These are phyloP conservation scores for Pisolithus thermaeus DNA, from an alignment of 1,284 basidiomycete genomes.

Conservation along the genomic window DNA sequence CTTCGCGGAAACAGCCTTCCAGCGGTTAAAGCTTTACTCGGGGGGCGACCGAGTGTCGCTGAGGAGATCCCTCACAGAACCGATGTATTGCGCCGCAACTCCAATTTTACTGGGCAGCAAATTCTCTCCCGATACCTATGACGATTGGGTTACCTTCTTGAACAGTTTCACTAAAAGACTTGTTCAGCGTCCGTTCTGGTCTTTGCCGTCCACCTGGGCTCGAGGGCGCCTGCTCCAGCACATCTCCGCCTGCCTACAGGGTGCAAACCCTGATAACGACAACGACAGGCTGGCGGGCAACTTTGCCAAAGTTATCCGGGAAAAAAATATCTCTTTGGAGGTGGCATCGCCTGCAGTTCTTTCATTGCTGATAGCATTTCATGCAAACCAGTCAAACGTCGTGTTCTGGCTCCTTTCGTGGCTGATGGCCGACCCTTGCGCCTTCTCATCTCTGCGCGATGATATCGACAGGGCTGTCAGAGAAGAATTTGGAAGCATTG, in stretches of 20 bases:
- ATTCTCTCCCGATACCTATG: slow-evolving; percentile 16
- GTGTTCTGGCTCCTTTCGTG: slow-evolving; percentile 18
- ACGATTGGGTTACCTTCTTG: slow-evolving; percentile 18
- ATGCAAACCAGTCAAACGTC: slow-evolving; percentile 19
- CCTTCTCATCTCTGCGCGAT: slow-evolving; percentile 13
- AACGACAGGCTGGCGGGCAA: slow-evolving; percentile 9
- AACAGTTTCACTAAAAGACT: slow-evolving; percentile 18
- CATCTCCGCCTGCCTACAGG: slow-evolving; percentile 12
- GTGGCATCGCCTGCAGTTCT: slow-evolving; percentile 18
- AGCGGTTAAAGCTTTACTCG: slow-evolving; percentile 7
- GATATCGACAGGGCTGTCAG: too few species aligned
- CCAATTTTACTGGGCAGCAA: slow-evolving; percentile 13
- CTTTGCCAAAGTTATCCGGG: slow-evolving; percentile 13
- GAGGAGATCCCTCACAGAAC: slow-evolving; percentile 10
- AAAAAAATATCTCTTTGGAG: slow-evolving; percentile 12
- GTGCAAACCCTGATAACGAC: slow-evolving; percentile 2
- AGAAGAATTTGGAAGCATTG: too few species aligned
- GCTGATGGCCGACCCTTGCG: slow-evolving; percentile 12
- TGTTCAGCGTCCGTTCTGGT: slow-evolving; percentile 9
- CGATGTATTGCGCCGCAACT: slow-evolving; percentile 17
- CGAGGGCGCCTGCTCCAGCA: slow-evolving; percentile 7
- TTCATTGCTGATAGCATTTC: slow-evolving; percentile 18
- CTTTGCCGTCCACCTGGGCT: slow-evolving; percentile 14
- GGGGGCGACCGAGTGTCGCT: slow-evolving; percentile 8
- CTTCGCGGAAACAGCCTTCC: slow-evolving; percentile 13